These are phyloP conservation scores for Amylostereum areolatum DNA, from an alignment of 1,284 basidiomycete genomes.

Conservation along the genomic window DNA sequence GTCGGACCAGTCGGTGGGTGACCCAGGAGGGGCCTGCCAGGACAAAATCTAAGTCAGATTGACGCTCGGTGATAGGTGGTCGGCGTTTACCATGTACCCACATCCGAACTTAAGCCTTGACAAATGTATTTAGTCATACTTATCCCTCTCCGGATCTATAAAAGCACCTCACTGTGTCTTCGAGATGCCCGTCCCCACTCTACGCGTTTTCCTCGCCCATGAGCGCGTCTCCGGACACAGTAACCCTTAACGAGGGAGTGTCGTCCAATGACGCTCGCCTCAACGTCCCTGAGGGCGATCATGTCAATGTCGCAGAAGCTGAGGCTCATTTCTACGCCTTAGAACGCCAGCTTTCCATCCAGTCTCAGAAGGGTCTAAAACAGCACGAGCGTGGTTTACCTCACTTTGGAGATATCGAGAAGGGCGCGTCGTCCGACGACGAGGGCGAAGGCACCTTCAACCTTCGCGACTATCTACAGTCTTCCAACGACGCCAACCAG, in stretches of 20 bases:
- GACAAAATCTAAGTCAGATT: no score
- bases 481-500: conserved; percentile 61
- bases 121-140: no score
- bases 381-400: conserved; percentile 8
- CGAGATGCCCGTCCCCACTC: no score
- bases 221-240: neutral
- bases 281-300: conserved; percentile 9
- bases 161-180: no score
- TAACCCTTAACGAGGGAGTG: neutral
- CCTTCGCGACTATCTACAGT: conserved; percentile 70
- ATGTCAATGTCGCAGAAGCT: conserved; percentile 40
- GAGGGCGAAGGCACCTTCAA: conserved; percentile 47
- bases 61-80: no score
- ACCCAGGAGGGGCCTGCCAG: no score
- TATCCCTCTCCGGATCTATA: no score
- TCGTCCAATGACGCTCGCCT: neutral
- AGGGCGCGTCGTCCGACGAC: conserved; percentile 24
- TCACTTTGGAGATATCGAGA: conserved; percentile 36
- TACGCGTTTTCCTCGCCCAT: neutral
- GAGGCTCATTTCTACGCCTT: conserved; percentile 51
- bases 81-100: no score
- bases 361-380: conserved; percentile 13
- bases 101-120: no score
- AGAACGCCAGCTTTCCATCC: conserved; percentile 29
- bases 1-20: no score